Evolutionary conservation across 257 asterid species (phyloP).

Genomic region (Solanum ahanhuiri): DNA sequence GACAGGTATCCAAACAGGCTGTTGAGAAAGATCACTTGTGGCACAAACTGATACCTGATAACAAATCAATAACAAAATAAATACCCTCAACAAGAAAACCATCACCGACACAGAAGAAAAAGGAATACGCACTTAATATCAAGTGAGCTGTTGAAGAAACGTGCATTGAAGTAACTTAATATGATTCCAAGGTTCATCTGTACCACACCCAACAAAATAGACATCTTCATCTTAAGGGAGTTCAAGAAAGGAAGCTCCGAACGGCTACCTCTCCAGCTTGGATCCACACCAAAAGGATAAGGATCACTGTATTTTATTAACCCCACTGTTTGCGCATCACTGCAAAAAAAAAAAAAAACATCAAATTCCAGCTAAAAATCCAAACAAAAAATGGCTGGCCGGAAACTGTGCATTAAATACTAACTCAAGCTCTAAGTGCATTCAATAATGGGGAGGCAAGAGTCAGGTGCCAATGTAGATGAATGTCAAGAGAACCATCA

Average conservation of each 20-base stretch:
- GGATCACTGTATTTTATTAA: slow-evolving; percentile 55
- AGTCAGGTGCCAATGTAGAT: neutral
- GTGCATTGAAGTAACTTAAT: slow-evolving; percentile 78
- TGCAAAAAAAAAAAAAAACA: slow-evolving; percentile 22
- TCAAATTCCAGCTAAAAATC: neutral
- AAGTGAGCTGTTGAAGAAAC: slow-evolving; percentile 47
- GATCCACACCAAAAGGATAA: slow-evolving; percentile 96
- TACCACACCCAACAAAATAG: slow-evolving; percentile 75
- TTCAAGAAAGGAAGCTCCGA: slow-evolving; percentile 91
- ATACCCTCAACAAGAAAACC: slow-evolving; percentile 1
- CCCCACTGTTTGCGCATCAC: slow-evolving; percentile 63
- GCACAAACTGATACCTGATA: slow-evolving; percentile 86
- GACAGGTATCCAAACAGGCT: slow-evolving; percentile 87
- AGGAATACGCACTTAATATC: slow-evolving; percentile 55
- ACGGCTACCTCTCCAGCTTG: slow-evolving; percentile 96
- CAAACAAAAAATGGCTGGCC: neutral
- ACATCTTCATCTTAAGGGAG: slow-evolving; percentile 92
- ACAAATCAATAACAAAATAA: slow-evolving; percentile 14
- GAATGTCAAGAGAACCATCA: neutral
- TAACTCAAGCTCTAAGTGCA: neutral
- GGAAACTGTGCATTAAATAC: neutral
- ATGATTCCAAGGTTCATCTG: slow-evolving; percentile 92
- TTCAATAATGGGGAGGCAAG: neutral
- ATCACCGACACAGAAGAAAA: neutral
- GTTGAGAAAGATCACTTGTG: slow-evolving; percentile 84